phyloP scores from a whole-genome alignment of 164 flowering plant genomes.

The Vitis rotundifolia region DNA sequence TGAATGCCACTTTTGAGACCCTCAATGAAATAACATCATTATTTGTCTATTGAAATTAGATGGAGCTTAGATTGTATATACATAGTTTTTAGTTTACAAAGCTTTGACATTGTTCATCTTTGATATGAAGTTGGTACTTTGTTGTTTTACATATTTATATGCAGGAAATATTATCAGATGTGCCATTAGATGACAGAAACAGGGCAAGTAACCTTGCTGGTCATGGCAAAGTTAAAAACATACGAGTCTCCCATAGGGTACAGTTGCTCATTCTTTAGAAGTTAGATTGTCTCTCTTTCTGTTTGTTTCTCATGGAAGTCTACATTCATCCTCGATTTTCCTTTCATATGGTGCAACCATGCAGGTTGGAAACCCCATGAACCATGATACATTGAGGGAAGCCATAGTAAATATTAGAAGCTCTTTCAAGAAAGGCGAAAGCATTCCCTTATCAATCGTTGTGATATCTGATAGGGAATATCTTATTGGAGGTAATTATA shows the following conservation, averaged over 20 bases:
- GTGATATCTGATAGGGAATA: slow-evolving; percentile 83
- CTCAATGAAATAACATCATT: no score
- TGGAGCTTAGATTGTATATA: no score
- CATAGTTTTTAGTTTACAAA: background rate
- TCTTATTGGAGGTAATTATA: slow-evolving; percentile 76
- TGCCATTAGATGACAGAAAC: slow-evolving; percentile 70
- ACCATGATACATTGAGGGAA: slow-evolving; percentile 67
- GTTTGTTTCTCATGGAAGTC: background rate
- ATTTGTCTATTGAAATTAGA: no score
- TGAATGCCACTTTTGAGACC: no score
- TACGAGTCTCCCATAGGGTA: slow-evolving; percentile 81
- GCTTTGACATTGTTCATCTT: background rate
- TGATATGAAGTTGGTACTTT: slow-evolving; percentile 7
- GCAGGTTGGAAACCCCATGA: slow-evolving; percentile 91
- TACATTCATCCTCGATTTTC: background rate
- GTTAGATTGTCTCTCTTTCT: background rate
- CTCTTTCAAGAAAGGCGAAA: slow-evolving; percentile 45
- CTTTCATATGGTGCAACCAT: slow-evolving; percentile 29
- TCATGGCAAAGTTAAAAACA: slow-evolving; percentile 56
- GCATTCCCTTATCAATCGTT: slow-evolving; percentile 68
- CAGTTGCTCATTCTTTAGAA: background rate
- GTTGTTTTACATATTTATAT: slow-evolving; percentile 7
- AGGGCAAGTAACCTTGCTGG: slow-evolving; percentile 40
- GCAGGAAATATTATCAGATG: slow-evolving; percentile 91
- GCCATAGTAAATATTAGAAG: slow-evolving; percentile 56